These are phyloP conservation scores for Nyctanthes arbortristis DNA, from an alignment of 257 asterid species.

Conservation along the genomic window DNA sequence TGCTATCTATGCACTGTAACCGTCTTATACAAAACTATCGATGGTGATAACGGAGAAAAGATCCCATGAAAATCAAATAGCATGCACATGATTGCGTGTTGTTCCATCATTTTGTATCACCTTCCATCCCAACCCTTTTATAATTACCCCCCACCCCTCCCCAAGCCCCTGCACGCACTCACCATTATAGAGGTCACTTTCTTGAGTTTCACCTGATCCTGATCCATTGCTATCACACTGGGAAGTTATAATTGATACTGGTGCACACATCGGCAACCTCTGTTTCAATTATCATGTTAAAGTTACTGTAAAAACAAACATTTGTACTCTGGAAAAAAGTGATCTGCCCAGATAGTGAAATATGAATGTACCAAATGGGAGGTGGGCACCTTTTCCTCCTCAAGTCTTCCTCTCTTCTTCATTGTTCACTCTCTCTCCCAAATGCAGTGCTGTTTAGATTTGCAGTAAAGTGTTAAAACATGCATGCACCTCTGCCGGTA, in stretches of 20 bases:
- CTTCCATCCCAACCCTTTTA: too few species aligned
- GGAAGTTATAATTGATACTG: not conserved
- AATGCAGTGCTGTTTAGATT: not conserved
- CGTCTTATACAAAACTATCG: too few species aligned
- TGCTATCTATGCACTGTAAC: too few species aligned
- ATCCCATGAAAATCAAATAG: not conserved
- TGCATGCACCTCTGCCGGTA: conserved; percentile 19
- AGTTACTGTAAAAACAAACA: not conserved
- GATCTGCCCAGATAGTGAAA: not conserved
- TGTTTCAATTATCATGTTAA: not conserved
- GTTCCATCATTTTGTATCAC: conserved; percentile 10
- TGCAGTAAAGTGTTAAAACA: not conserved
- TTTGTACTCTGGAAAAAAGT: conserved; percentile 8
- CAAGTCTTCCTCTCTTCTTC: not conserved
- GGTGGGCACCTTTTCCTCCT: not conserved
- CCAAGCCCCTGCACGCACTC: not conserved
- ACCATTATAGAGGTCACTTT: not conserved
- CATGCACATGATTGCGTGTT: conserved; percentile 28
- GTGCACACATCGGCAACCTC: not conserved
- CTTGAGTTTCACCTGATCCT: not conserved
- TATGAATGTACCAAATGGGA: not conserved
- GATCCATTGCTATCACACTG: not conserved
- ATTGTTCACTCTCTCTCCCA: not conserved
- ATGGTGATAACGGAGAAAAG: too few species aligned
- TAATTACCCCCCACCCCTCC: too few species aligned